phyloP scores from a whole-genome alignment of 2,329 filamentous ascomycete species.

The Lachnellula subtilissima region DNA sequence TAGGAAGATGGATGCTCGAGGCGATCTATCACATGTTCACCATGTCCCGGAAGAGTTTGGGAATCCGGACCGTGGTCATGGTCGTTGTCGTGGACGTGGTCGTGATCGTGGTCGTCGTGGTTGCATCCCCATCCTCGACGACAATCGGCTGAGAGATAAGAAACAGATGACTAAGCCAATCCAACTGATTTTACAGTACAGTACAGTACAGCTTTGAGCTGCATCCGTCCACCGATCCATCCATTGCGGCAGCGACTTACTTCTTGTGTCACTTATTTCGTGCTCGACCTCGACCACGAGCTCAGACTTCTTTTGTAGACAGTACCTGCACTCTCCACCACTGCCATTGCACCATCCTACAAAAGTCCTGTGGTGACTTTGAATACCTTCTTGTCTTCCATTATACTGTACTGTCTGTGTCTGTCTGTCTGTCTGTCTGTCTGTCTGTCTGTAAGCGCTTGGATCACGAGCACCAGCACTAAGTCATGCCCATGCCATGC shows the following conservation, averaged over 20 bases:
- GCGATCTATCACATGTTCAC: too few species aligned
- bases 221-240: not conserved
- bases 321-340: not conserved
- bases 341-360: not conserved
- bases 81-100: too few species aligned
- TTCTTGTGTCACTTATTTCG: not conserved
- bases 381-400: not conserved
- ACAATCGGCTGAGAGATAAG: too few species aligned
- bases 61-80: too few species aligned
- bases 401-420: not conserved
- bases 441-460: slow-evolving; percentile 12
- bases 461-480: slow-evolving; percentile 22
- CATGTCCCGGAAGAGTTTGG: too few species aligned
- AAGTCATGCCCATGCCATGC: too few species aligned
- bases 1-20: too few species aligned
- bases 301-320: not conserved
- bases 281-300: not conserved
- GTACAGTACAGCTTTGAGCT: not conserved
- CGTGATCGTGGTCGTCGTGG: too few species aligned
- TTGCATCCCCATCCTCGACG: too few species aligned
- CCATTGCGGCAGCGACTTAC: not conserved
- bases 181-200: not conserved
- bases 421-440: not conserved
- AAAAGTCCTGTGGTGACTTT: not conserved
- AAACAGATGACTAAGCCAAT: too few species aligned